Evolutionary conservation across 345 rosid species (phyloP).

Genomic region (Lagerstroemia speciosa): DNA sequence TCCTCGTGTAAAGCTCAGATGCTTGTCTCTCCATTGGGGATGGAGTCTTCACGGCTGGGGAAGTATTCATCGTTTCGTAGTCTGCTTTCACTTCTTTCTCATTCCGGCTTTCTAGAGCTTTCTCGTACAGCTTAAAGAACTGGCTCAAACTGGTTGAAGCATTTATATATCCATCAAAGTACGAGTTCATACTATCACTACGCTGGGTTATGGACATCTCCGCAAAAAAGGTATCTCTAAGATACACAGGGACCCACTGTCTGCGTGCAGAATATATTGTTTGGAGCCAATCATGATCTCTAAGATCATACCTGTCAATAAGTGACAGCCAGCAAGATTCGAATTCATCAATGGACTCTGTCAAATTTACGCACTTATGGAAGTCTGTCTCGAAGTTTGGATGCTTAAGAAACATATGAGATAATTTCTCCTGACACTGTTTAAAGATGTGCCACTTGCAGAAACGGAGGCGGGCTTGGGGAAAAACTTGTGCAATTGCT

Average conservation of each 20-base stretch:
- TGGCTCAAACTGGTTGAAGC: constrained; percentile 37
- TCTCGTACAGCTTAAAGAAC: constrained; percentile 39
- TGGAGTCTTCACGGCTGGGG: constrained; percentile 39
- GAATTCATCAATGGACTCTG: constrained; percentile 44
- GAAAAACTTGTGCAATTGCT: constrained; percentile 38
- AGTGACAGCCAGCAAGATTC: constrained; percentile 43
- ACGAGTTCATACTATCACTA: constrained; percentile 40
- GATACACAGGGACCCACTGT: constrained; percentile 49
- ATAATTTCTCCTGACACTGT: constrained; percentile 42
- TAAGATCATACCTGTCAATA: constrained; percentile 34
- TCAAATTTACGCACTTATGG: constrained; percentile 40
- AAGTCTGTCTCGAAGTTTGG: constrained; percentile 45
- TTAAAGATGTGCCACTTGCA: constrained; percentile 44
- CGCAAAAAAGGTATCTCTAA: constrained; percentile 42
- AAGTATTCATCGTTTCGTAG: constrained; percentile 37
- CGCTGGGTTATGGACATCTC: constrained; percentile 43
- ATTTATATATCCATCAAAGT: constrained; percentile 43
- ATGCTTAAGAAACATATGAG: constrained; percentile 31
- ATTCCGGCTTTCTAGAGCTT: constrained; percentile 35
- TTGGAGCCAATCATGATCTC: constrained; percentile 48
- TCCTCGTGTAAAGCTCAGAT: constrained; percentile 37
- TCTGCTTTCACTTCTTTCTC: constrained; percentile 51
- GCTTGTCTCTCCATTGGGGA: constrained; percentile 60
- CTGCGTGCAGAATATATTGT: constrained; percentile 32
- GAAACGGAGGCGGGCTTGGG: constrained; percentile 37